Base-by-base conservation (phyloP, 495 filamentous ascomycete genomes). In the Talaromyces borbonicus region DNA sequence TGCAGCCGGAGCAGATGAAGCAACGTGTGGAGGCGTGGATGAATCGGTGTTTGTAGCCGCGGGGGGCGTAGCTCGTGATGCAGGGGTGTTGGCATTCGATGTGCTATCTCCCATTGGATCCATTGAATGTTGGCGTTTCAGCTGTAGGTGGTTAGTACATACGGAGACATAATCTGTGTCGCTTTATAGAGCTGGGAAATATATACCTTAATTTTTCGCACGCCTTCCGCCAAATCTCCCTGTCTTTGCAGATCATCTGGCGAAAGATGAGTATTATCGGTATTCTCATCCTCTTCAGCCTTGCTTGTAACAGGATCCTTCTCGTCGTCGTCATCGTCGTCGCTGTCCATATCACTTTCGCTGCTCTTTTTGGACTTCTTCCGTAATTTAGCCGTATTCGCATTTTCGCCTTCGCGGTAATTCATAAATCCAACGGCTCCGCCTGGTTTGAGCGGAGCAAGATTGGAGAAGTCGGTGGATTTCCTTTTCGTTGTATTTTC, bases 71-170 rank as follows among this genome's bases (percentile, higher is more conserved):
- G 54, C 59, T 11, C 59, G 59, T 35, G 69, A 62, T 14, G 66
- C 68, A 32, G 60, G 69, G n/a, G 66, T 75, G 46, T 63, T 73
- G 46, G 63, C 50, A 44, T 65, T 55, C 20, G 61, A 52, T 48
- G 60, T 56, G 55, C 64, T 55, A 54, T 68, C 63, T 31, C 71
- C 73, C 15, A 83, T 64, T 1, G 81, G 84, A 20, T 93, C 90
- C 25, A 79, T 80, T 0, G 92, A 96, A 65, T 95, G 92, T 52
- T 89, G 84, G 48, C 93, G 85, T 77, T 98, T 98, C 27, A 97
- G 78, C 90, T 97, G 58, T 51, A 52, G 5, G n/a, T n/a, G n/a
- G n/a, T n/a, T n/a, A n/a, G n/a, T n/a, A n/a, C n/a, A n/a, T n/a
- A n/a, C n/a, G n/a, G n/a, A n/a, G n/a, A n/a, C n/a, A n/a, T n/a